Evolutionary conservation across 2,329 filamentous ascomycete species (phyloP).

Genomic region (Penicillium palitans): DNA sequence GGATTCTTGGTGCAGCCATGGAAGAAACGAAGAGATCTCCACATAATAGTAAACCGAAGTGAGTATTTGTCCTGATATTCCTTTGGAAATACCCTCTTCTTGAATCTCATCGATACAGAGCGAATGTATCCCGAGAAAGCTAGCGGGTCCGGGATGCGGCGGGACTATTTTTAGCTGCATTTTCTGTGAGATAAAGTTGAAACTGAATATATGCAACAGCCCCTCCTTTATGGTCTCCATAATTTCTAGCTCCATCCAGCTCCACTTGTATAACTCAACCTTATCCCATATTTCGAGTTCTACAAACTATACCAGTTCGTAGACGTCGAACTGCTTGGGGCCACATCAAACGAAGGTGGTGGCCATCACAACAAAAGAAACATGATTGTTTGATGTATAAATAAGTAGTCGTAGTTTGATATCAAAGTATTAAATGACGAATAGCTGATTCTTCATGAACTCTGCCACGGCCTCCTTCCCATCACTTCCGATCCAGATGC

Average conservation of each 20-base stretch:
- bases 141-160: neutral
- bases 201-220: neutral
- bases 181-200: neutral
- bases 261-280: neutral
- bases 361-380: neutral
- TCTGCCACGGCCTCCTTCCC: conserved; percentile 15
- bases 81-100: neutral
- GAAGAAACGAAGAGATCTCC: neutral
- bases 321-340: neutral
- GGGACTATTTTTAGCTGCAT: neutral
- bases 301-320: neutral
- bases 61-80: neutral
- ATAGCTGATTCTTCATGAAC: conserved; percentile 41
- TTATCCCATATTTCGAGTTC: neutral
- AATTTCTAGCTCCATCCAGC: neutral
- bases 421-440: neutral
- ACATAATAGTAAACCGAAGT: neutral
- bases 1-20: neutral
- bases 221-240: neutral
- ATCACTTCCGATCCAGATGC: conserved; percentile 41
- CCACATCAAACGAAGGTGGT: neutral
- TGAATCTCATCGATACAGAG: neutral
- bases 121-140: neutral
- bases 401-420: neutral
- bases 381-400: neutral